Conservation (phyloP, 1,284 basidiomycete species). For the Tremellales sp. region DNA sequence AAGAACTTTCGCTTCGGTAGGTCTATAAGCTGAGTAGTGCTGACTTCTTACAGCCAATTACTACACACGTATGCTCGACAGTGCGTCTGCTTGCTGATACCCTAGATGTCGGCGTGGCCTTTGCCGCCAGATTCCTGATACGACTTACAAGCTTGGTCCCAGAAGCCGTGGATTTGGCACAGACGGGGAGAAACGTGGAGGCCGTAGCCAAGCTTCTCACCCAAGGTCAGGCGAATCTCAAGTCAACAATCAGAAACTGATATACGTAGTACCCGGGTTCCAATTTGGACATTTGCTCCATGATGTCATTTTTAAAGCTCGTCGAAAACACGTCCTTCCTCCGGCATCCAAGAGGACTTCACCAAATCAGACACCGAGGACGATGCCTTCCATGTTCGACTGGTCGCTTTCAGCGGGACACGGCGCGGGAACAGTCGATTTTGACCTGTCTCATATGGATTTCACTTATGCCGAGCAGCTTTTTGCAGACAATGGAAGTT, state of each 20-base stretch:
- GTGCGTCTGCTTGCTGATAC: not conserved
- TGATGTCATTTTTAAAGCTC: slow-evolving; percentile 31
- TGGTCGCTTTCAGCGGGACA: not conserved
- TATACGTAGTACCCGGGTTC: slow-evolving; percentile 36
- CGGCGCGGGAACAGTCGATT: not conserved
- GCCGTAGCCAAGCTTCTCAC: slow-evolving; percentile 31
- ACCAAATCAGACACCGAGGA: slow-evolving; percentile 6
- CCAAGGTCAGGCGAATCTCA: slow-evolving; percentile 17
- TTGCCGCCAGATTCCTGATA: slow-evolving; percentile 40
- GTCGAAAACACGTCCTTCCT: slow-evolving; percentile 32
- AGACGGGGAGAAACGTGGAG: slow-evolving; percentile 40
- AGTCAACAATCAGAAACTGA: not conserved
- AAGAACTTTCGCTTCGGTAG: slow-evolving; percentile 26
- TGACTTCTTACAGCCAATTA: slow-evolving; percentile 21
- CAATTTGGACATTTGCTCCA: slow-evolving; percentile 36
- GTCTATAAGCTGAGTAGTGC: slow-evolving; percentile 6
- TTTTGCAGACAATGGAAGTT: not conserved
- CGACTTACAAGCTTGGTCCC: slow-evolving; percentile 37
- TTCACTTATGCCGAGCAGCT: slow-evolving; percentile 1
- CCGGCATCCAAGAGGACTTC: slow-evolving; percentile 28
- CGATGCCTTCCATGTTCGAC: slow-evolving; percentile 3
- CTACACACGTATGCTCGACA: slow-evolving; percentile 21
- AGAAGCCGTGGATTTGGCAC: slow-evolving; percentile 32
- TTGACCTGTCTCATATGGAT: slow-evolving; percentile 3
- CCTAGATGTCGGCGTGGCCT: slow-evolving; percentile 35